These are phyloP conservation scores for Centella asiatica DNA, from an alignment of 129 eudicot genomes.

Conservation along the genomic window DNA sequence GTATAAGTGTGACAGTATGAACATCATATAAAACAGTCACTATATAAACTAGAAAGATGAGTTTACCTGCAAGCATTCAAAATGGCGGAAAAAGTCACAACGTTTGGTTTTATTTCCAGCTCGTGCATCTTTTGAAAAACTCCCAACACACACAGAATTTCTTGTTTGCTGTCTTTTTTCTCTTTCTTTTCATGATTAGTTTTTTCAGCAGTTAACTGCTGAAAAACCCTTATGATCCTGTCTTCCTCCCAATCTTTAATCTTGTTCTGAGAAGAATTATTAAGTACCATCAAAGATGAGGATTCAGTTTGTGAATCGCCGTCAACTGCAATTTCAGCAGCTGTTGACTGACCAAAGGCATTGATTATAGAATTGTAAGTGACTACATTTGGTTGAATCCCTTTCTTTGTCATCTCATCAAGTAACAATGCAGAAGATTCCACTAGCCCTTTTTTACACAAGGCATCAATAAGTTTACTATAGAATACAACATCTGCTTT, in stretches of 20 bases:
- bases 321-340: conserved; percentile 19
- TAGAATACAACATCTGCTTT: conserved; percentile 95
- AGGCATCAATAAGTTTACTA: conserved; percentile 82
- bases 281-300: conserved; percentile 12
- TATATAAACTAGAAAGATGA: neutral
- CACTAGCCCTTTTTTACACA: conserved; percentile 86
- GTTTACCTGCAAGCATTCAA: conserved; percentile 93
- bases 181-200: conserved; percentile 25
- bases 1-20: neutral
- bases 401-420: conserved; percentile 85
- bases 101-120: conserved; percentile 85
- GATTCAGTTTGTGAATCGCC: conserved; percentile 24
- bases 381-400: conserved; percentile 92
- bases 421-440: conserved; percentile 75
- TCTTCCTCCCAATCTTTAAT: conserved; percentile 37
- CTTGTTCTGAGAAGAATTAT: conserved; percentile 16
- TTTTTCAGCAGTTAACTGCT: conserved; percentile 55
- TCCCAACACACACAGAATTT: conserved; percentile 60
- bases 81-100: conserved; percentile 94
- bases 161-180: conserved; percentile 33
- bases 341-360: conserved; percentile 74
- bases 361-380: conserved; percentile 93
- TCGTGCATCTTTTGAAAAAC: conserved; percentile 94
- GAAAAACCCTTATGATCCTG: conserved; percentile 59
- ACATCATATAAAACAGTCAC: neutral